Evolutionary conservation across 1,284 basidiomycete genomes (phyloP).

Genomic region (Ganoderma boninense): DNA sequence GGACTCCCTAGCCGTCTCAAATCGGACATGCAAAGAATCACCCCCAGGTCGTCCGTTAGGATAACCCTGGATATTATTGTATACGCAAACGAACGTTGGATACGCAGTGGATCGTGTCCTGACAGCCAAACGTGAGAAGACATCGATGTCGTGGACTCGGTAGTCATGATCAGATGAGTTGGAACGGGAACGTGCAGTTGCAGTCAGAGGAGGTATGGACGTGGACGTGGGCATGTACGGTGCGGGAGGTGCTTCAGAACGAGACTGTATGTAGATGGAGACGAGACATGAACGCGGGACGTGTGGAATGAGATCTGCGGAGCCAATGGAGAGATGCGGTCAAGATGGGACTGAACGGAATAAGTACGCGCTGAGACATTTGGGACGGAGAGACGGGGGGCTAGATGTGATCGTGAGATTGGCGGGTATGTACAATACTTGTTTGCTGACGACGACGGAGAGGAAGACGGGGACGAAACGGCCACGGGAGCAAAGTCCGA

Average conservation of each 20-base stretch:
- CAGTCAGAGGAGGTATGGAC: not conserved
- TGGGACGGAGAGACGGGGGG: not conserved
- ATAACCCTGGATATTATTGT: not conserved
- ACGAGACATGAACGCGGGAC: not conserved
- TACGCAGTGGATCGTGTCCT: not conserved
- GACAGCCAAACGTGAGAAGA: not conserved
- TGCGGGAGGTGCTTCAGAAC: not conserved
- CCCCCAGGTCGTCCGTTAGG: not conserved
- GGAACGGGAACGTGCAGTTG: not conserved
- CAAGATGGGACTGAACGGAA: not conserved
- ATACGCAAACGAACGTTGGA: not conserved
- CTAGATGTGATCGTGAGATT: not conserved
- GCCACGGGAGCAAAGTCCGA: conserved; percentile 17
- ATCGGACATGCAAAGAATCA: too few relatives aligned
- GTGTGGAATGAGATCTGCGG: not conserved
- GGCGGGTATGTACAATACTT: conserved; percentile 13
- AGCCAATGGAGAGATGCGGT: not conserved
- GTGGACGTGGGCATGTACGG: not conserved
- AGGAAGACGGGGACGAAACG: not conserved
- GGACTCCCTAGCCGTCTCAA: too few relatives aligned
- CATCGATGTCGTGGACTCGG: not conserved
- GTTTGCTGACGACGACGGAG: not conserved
- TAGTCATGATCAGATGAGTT: conserved; percentile 2
- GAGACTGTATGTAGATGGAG: not conserved
- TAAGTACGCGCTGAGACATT: not conserved